A percentile compares a stretch with the other conserved stretches of the same genome.
Evolutionary conservation across 2,329 filamentous ascomycete genomes (phyloP).

Genomic region (Alternaria alternata): DNA sequence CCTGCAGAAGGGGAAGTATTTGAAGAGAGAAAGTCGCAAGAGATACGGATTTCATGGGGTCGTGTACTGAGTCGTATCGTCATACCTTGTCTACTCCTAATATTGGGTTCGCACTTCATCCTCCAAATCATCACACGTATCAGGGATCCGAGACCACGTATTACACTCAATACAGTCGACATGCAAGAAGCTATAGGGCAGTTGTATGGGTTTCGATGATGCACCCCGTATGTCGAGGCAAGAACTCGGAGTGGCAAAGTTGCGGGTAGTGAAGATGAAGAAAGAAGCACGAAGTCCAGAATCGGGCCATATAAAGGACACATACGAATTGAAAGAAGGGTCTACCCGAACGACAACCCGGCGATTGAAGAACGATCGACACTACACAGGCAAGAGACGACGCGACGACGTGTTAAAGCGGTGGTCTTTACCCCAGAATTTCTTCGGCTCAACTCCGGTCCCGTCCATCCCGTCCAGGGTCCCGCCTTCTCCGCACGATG

Average conservation of each 20-base stretch:
- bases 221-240: not conserved
- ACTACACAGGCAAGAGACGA: not conserved
- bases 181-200: slow-evolving; percentile 16
- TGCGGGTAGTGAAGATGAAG: not conserved
- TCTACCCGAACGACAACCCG: not conserved
- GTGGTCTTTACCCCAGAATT: not conserved
- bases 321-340: not conserved
- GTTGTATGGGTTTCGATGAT: slow-evolving; percentile 8
- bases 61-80: slow-evolving; percentile 18
- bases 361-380: not conserved
- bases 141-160: not conserved
- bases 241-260: not conserved
- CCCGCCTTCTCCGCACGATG: not conserved
- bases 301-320: not conserved
- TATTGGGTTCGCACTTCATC: slow-evolving; percentile 16
- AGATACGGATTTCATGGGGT: slow-evolving; percentile 16
- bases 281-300: not conserved
- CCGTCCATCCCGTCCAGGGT: not conserved
- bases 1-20: not conserved
- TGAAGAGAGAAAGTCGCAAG: slow-evolving; percentile 1
- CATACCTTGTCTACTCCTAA: slow-evolving; percentile 15
- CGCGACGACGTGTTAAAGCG: not conserved
- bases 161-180: slow-evolving; percentile 12
- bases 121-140: slow-evolving; percentile 1
- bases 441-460: not conserved